Percentiles rank a stretch among this genome's conserved stretches.
Evolutionary conservation across 2,329 filamentous ascomycete genomes (phyloP).

Genomic region (Fusarium buharicum): DNA sequence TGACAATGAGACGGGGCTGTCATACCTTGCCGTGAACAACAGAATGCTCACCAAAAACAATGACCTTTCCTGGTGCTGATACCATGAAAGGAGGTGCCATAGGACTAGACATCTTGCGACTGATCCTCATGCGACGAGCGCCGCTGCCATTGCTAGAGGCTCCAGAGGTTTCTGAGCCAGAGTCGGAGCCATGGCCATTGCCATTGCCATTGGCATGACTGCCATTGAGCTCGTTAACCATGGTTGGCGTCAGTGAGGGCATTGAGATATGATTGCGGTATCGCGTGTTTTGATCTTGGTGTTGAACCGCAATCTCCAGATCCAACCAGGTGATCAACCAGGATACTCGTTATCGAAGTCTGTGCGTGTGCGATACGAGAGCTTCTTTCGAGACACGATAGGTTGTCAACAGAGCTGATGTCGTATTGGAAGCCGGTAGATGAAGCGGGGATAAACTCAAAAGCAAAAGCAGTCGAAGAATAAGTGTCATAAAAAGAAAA

Average conservation of each 20-base stretch:
- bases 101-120: constrained; percentile 69
- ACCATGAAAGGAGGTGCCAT: constrained; percentile 96
- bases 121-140: constrained; percentile 53
- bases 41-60: constrained; percentile 96
- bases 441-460: constrained; percentile 13
- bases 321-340: constrained; percentile 15
- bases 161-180: constrained; percentile 42
- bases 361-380: constrained; percentile 14
- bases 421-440: constrained; percentile 4
- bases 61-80: constrained; percentile 96
- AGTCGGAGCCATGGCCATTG: constrained; percentile 38
- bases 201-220: constrained; percentile 24
- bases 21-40: constrained; percentile 94
- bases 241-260: constrained; percentile 37
- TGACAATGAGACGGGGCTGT: background rate
- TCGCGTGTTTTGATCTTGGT: constrained; percentile 27
- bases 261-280: constrained; percentile 28
- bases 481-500: constrained; percentile 11
- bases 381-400: constrained; percentile 1
- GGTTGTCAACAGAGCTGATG: constrained; percentile 1
- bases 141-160: constrained; percentile 50
- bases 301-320: constrained; percentile 19
- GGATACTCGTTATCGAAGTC: constrained; percentile 33
- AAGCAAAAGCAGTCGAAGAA: background rate
- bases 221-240: constrained; percentile 42